Percentiles rank a stretch among this genome's conserved stretches.
Evolutionary conservation across 495 filamentous ascomycete genomes (phyloP).

Genomic region (Trichocladium antarcticum): DNA sequence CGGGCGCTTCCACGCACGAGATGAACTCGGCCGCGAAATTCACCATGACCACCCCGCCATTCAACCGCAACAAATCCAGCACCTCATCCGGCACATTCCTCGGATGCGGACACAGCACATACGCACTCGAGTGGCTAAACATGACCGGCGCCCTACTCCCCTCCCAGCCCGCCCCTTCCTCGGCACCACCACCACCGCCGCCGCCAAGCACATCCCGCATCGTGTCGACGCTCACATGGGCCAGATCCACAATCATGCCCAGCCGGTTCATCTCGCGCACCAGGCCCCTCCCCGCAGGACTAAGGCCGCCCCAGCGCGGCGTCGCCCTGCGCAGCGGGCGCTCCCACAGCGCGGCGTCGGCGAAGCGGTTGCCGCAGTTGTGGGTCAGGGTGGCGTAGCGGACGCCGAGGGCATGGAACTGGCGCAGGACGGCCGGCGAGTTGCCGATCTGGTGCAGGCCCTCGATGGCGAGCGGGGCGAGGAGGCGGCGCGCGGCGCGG

Average conservation of each 20-base stretch:
- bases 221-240: conserved; percentile 55
- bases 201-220: conserved; percentile 57
- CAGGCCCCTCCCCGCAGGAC: conserved; percentile 52
- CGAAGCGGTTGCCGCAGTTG: conserved; percentile 87
- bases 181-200: conserved; percentile 28
- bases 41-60: conserved; percentile 59
- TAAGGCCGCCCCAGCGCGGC: conserved; percentile 53
- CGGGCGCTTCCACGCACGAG: conserved; percentile 45
- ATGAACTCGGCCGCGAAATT: conserved; percentile 75
- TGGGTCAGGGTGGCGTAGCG: conserved; percentile 85
- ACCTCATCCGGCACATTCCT: conserved; percentile 66
- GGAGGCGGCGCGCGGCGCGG: conserved; percentile 30
- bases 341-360: conserved; percentile 63
- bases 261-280: conserved; percentile 70
- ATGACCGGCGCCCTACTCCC: conserved; percentile 58
- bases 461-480: conserved; percentile 71
- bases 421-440: conserved; percentile 61
- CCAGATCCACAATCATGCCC: conserved; percentile 68
- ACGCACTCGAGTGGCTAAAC: conserved; percentile 60
- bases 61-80: conserved; percentile 49
- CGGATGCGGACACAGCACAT: conserved; percentile 55
- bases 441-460: conserved; percentile 94
- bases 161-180: conserved; percentile 27
- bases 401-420: conserved; percentile 68
- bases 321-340: conserved; percentile 36